Evolutionary conservation across 768 basidiomycete genomes (phyloP).

Genomic region (Hydnomerulius pinastri): DNA sequence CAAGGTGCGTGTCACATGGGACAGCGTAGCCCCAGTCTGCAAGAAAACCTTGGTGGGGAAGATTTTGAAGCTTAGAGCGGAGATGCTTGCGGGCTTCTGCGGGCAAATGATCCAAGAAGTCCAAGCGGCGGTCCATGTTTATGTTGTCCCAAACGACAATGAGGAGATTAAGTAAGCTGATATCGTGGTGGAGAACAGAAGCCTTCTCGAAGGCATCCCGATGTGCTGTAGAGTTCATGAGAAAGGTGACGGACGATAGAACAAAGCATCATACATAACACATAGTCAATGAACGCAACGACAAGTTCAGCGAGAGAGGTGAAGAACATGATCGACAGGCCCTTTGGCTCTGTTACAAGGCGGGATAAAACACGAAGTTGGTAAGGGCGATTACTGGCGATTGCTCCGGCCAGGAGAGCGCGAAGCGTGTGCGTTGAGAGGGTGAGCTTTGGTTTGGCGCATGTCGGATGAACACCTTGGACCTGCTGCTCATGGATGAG

Average conservation of each 20-base stretch:
- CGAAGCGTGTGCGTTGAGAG: slow-evolving; percentile 2
- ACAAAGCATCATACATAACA: neutral
- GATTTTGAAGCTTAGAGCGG: neutral
- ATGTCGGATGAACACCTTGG: neutral
- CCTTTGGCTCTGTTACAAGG: neutral
- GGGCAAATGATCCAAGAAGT: neutral
- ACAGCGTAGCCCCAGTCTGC: slow-evolving; percentile 7
- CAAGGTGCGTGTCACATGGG: neutral
- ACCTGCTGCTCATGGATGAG: slow-evolving; percentile 6
- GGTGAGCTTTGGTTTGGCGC: neutral
- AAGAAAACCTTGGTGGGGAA: neutral
- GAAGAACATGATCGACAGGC: neutral
- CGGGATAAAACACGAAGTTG: neutral
- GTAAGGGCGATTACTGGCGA: neutral
- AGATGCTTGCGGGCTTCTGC: neutral
- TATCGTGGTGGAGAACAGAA: slow-evolving; percentile 1
- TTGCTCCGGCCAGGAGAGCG: neutral
- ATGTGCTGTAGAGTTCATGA: slow-evolving; percentile 2
- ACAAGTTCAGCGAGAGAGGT: neutral
- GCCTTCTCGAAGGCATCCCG: neutral
- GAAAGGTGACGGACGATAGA: neutral
- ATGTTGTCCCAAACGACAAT: neutral
- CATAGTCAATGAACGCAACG: neutral
- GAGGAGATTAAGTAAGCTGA: slow-evolving; percentile 10
- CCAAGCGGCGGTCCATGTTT: neutral